A percentile compares a stretch with the other conserved stretches of the same genome.
phyloP scores from a whole-genome alignment of 1,284 basidiomycete species.

The Flammula alnicola region DNA sequence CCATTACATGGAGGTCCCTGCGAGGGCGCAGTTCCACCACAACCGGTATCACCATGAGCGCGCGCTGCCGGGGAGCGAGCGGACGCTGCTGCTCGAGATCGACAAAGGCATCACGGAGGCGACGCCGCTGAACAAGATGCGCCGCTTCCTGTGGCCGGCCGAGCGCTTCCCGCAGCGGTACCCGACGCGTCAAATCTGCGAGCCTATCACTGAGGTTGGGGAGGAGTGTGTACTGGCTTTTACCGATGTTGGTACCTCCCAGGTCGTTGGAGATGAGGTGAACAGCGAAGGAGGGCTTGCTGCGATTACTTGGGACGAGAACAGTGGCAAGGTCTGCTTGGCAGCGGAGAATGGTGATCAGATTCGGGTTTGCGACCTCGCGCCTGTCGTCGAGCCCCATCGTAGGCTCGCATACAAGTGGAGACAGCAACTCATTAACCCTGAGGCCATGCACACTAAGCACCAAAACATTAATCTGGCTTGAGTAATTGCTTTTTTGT shows the following conservation, averaged over 20 bases:
- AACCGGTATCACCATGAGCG: conserved; percentile 22
- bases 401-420: conserved; percentile 29
- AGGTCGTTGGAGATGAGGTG: conserved; percentile 24
- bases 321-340: conserved; percentile 43
- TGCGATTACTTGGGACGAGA: conserved; percentile 51
- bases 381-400: conserved; percentile 34
- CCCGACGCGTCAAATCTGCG: conserved; percentile 16
- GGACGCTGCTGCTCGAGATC: conserved; percentile 25
- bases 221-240: conserved; percentile 15
- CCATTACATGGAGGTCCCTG: conserved; percentile 16
- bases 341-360: conserved; percentile 22
- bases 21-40: conserved; percentile 14
- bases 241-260: conserved; percentile 20
- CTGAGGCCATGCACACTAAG: background rate
- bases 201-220: conserved; percentile 16
- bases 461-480: no score
- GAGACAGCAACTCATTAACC: conserved; percentile 15
- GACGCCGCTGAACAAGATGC: conserved; percentile 21
- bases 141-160: conserved; percentile 25
- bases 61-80: conserved; percentile 25
- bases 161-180: conserved; percentile 20
- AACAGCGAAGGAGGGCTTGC: conserved; percentile 35
- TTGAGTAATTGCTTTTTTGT: no score
- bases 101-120: conserved; percentile 21
- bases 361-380: conserved; percentile 39